Evolutionary conservation across 768 basidiomycete genomes (phyloP).

Genomic region (Rubroboletus satanas): DNA sequence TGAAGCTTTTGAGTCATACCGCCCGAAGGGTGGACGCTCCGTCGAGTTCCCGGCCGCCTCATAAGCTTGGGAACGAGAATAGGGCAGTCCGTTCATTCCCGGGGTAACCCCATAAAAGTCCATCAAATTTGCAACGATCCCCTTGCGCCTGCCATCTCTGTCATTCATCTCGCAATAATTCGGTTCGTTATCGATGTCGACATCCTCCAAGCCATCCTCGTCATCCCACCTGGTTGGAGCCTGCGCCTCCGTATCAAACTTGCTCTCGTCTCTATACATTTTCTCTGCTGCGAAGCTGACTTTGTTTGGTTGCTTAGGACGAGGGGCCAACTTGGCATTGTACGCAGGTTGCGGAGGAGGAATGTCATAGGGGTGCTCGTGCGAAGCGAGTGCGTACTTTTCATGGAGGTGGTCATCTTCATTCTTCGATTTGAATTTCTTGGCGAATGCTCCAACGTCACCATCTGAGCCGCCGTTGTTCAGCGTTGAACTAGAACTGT

Average conservation of each 20-base stretch:
- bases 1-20: conserved; percentile 45
- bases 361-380: conserved; percentile 61
- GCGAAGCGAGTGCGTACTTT: conserved; percentile 50
- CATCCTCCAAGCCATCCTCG: conserved; percentile 18
- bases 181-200: conserved; percentile 9
- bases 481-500: conserved; percentile 39
- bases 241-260: conserved; percentile 28
- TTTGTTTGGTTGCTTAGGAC: conserved; percentile 20
- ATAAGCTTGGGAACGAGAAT: conserved; percentile 24
- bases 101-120: conserved; percentile 28
- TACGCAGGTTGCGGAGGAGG: conserved; percentile 47
- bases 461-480: conserved; percentile 20
- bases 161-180: conserved; percentile 20
- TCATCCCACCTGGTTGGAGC: background rate
- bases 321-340: conserved; percentile 14
- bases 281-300: conserved; percentile 40
- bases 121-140: conserved; percentile 29
- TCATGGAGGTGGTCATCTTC: conserved; percentile 29
- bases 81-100: conserved; percentile 22
- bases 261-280: conserved; percentile 9
- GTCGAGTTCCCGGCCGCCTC: conserved; percentile 8
- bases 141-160: conserved; percentile 23
- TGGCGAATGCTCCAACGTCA: conserved; percentile 16
- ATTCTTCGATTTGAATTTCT: conserved; percentile 10
- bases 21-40: conserved; percentile 18